A percentile compares a stretch with the other conserved stretches of the same genome.
These are phyloP conservation scores for Fusarium dlaminii DNA, from an alignment of 2,329 filamentous ascomycete species.

Conservation along the genomic window DNA sequence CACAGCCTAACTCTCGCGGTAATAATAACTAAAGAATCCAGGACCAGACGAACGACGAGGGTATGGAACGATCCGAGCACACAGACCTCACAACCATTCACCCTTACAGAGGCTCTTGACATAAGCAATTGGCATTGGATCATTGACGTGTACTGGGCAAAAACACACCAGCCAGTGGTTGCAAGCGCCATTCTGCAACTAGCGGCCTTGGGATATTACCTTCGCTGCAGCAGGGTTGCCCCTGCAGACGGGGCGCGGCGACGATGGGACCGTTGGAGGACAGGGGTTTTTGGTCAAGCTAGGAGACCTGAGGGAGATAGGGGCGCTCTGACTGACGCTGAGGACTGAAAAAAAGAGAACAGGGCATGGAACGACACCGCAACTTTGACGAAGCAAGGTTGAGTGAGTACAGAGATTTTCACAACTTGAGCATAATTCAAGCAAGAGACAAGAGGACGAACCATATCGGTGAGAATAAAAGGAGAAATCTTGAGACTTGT, in stretches of 20 bases:
- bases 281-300: constrained; percentile 10
- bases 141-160: constrained; percentile 32
- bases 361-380: constrained; percentile 29
- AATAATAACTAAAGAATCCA: constrained; percentile 15
- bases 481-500: not conserved
- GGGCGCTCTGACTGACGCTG: constrained; percentile 25
- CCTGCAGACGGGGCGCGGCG: constrained; percentile 39
- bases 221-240: constrained; percentile 44
- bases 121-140: constrained; percentile 15
- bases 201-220: constrained; percentile 45
- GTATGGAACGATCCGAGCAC: constrained; percentile 32
- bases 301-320: constrained; percentile 32
- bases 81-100: constrained; percentile 16
- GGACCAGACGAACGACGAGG: constrained; percentile 20
- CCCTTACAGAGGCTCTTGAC: constrained; percentile 34
- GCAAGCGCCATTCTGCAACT: constrained; percentile 45
- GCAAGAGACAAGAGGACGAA: not conserved
- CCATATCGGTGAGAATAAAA: not conserved
- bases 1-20: constrained; percentile 5
- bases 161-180: constrained; percentile 41
- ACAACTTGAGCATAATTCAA: not conserved
- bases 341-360: not conserved
- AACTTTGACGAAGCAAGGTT: constrained; percentile 20
- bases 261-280: constrained; percentile 30
- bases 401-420: not conserved